phyloP scores from a whole-genome alignment of 2,329 filamentous ascomycete species.

The Pestalotiopsis sp. region DNA sequence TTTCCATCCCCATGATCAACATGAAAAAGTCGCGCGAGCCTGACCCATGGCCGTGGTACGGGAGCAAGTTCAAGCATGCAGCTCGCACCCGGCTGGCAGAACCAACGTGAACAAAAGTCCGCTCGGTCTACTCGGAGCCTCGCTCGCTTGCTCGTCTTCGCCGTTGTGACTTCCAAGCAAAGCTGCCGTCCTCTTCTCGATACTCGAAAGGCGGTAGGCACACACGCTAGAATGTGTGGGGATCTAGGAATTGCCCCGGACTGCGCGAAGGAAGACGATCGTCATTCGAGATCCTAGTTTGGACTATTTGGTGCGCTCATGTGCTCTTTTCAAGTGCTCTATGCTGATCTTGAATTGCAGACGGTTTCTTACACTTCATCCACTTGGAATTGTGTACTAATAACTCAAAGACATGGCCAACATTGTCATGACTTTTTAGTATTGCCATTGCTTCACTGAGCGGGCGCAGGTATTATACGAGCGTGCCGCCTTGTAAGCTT shows the following conservation, averaged over 20 bases:
- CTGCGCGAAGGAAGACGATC: slow-evolving; percentile 9
- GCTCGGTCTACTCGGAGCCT: neutral
- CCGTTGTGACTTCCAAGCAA: neutral
- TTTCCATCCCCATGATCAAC: slow-evolving; percentile 3
- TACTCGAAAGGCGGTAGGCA: neutral
- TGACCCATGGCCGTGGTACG: neutral
- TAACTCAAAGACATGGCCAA: no score
- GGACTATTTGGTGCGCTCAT: slow-evolving; percentile 1
- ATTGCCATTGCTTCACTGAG: no score
- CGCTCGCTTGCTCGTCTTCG: neutral
- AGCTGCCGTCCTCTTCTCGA: no score
- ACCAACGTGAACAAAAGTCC: neutral
- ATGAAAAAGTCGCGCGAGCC: neutral
- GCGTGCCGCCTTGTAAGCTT: neutral
- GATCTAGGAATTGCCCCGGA: neutral
- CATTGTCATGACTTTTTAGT: no score
- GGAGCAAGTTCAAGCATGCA: neutral
- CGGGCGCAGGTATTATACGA: no score
- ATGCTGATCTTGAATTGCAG: neutral
- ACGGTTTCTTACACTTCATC: neutral
- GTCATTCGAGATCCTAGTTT: slow-evolving; percentile 11
- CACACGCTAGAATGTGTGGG: neutral
- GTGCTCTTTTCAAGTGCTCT: slow-evolving; percentile 7
- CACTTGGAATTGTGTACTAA: neutral
- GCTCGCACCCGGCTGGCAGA: neutral